A percentile compares a stretch with the other conserved stretches of the same genome.
phyloP scores from a whole-genome alignment of 208 protist genomes.

The Tritrichomonas musculus region DNA sequence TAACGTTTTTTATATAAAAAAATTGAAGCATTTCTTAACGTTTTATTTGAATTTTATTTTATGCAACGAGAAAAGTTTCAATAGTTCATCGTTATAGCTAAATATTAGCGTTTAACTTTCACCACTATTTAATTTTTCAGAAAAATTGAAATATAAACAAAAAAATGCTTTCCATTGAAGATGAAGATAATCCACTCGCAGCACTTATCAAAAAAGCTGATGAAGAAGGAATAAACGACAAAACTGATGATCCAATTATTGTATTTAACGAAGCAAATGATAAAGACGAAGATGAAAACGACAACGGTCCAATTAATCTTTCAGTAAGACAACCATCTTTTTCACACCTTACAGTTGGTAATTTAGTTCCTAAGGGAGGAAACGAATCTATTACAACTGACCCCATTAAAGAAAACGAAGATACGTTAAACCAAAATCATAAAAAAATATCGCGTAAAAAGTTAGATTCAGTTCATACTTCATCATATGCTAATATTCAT shows the following conservation, averaged over 20 bases:
- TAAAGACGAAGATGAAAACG: neutral
- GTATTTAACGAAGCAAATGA: neutral
- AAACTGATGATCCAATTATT: neutral
- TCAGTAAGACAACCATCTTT: neutral
- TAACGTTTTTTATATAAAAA: no score
- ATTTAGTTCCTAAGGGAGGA: conserved; percentile 12
- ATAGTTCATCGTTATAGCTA: no score
- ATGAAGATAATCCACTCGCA: no score
- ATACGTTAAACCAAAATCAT: neutral
- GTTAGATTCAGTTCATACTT: neutral
- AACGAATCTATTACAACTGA: neutral
- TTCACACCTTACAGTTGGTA: neutral
- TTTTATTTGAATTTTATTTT: no score
- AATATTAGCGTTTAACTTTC: no score
- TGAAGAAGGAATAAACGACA: neutral
- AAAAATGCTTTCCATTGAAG: no score
- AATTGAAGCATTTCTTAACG: no score
- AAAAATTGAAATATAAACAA: no score
- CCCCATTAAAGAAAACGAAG: neutral
- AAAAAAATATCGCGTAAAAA: neutral
- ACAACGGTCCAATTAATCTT: neutral
- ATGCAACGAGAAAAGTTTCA: no score
- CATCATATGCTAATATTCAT: neutral
- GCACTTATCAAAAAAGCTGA: neutral
- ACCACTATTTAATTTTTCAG: no score